Base-by-base conservation (phyloP, 257 asterid genomes). In the Lavandula angustifolia region DNA sequence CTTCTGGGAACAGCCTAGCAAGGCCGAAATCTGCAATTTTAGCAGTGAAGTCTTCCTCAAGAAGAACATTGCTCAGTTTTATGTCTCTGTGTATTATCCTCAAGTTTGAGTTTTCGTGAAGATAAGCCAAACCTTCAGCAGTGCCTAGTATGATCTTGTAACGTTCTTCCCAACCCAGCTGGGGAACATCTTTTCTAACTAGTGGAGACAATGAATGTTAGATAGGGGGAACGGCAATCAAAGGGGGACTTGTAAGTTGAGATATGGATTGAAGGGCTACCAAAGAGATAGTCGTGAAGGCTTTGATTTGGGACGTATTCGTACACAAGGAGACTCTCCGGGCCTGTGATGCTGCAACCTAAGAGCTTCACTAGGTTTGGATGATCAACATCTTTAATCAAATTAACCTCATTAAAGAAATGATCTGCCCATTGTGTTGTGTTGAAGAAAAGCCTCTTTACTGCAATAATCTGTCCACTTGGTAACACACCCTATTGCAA, bases 301-400 rank as follows among this genome's bases (percentile, higher is more conserved):
- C 95, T 88, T 47, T 80, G 86, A 55, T 86, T 88, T n/a, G 96
- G 76, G 48, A 82, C 80, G 0, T 74, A 88, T 55, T 82, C 96
- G 11, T 86, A 88, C 38, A 86, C 95, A 5, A 88, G 92, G 44
- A 88, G 86, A 48, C 95, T 86, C 73, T 86, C 96, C 0, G 96
- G 96, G 43, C 95, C 96, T 27, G 92, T 81, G 60, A 86, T 79
- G 84, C 96, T 86, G 84, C 90, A 88, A 4, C 95, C 95, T 65
- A 84, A 73, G 54, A 88, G 84, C 81, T 76, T 81, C 73, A 84
- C 95, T 37, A 88, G 74, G 78, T 88, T 86, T 35, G 54, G 77
- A 64, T 88, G 95, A 47, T 88, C 69, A 9, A 86, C 72, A 57
- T 76, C 92, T 16, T 84, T 86, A 29, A 88, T 86, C 82, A 88